A percentile compares a stretch with the other conserved stretches of the same genome.
Evolutionary conservation across 169 alveolate species (phyloP).

Genomic region (Cryptosporidium ryanae): DNA sequence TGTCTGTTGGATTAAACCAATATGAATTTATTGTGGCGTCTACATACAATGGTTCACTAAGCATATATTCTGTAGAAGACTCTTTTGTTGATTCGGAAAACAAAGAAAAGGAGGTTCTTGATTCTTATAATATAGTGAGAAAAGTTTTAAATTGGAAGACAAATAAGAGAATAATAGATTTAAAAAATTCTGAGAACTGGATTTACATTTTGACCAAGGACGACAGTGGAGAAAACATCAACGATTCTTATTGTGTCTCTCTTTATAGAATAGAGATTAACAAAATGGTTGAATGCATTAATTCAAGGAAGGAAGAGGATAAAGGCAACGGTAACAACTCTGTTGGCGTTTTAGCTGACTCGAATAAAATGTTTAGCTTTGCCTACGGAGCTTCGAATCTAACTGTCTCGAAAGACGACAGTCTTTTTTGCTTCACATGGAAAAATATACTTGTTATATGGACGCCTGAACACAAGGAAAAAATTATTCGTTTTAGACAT

Average conservation of each 20-base stretch:
- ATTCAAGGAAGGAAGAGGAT: not conserved
- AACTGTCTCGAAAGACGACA: slow-evolving; percentile 42
- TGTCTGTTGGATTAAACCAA: not conserved
- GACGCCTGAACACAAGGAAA: slow-evolving; percentile 35
- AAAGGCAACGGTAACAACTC: not conserved
- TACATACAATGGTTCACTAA: slow-evolving; percentile 14
- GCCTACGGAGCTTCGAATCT: slow-evolving; percentile 55
- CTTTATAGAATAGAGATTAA: slow-evolving; percentile 1
- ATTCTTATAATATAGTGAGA: not conserved
- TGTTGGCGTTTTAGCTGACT: not conserved
- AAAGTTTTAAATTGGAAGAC: not conserved
- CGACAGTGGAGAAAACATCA: not conserved
- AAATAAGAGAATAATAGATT: slow-evolving; percentile 1
- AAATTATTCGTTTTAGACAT: slow-evolving; percentile 67
- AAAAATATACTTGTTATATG: slow-evolving; percentile 40
- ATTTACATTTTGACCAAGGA: slow-evolving; percentile 3
- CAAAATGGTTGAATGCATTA: not conserved
- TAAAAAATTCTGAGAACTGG: slow-evolving; percentile 7
- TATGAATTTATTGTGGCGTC: slow-evolving; percentile 18
- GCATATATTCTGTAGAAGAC: not conserved
- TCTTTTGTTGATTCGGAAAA: not conserved
- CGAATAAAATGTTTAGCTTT: not conserved
- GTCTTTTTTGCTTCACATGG: slow-evolving; percentile 55
- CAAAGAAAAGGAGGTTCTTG: not conserved
- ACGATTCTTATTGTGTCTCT: not conserved